Evolutionary conservation across 371 early-diverging fungal species (phyloP).

Genomic region (Chytridiales sp.): DNA sequence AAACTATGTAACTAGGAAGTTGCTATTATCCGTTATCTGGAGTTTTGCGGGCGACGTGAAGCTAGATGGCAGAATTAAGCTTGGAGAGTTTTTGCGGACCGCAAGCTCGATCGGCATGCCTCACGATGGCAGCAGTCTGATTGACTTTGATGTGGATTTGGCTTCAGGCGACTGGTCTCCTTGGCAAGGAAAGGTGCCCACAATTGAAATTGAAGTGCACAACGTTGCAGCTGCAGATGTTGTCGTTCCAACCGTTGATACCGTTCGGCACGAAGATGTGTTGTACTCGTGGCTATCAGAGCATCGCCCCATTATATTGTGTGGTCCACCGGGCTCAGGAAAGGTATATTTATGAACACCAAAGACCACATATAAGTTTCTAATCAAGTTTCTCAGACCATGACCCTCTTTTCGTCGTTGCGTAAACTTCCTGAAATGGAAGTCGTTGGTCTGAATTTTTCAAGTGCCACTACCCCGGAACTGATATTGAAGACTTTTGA

Average conservation of each 20-base stretch:
- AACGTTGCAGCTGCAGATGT: constrained; percentile 90
- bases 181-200: constrained; percentile 90
- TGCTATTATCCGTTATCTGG: constrained; percentile 88
- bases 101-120: constrained; percentile 84
- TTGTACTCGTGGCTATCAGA: constrained; percentile 94
- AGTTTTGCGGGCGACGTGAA: constrained; percentile 92
- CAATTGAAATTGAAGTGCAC: constrained; percentile 94
- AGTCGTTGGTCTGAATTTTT: constrained; percentile 97
- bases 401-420: constrained; percentile 95
- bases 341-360: constrained; percentile 53
- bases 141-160: constrained; percentile 89
- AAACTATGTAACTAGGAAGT: constrained; percentile 75
- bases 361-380: too few relatives aligned
- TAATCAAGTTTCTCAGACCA: constrained; percentile 56
- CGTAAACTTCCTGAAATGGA: constrained; percentile 94
- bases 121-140: constrained; percentile 61
- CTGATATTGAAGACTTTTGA: constrained; percentile 94
- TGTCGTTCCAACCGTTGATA: constrained; percentile 97
- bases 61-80: constrained; percentile 67
- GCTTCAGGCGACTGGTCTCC: constrained; percentile 81
- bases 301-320: constrained; percentile 89
- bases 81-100: constrained; percentile 82
- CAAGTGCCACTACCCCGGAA: constrained; percentile 95
- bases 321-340: constrained; percentile 99
- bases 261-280: constrained; percentile 95